These are phyloP conservation scores for Triticum urartu DNA, from an alignment of 176 grass and related monocot genomes.

Conservation along the genomic window DNA sequence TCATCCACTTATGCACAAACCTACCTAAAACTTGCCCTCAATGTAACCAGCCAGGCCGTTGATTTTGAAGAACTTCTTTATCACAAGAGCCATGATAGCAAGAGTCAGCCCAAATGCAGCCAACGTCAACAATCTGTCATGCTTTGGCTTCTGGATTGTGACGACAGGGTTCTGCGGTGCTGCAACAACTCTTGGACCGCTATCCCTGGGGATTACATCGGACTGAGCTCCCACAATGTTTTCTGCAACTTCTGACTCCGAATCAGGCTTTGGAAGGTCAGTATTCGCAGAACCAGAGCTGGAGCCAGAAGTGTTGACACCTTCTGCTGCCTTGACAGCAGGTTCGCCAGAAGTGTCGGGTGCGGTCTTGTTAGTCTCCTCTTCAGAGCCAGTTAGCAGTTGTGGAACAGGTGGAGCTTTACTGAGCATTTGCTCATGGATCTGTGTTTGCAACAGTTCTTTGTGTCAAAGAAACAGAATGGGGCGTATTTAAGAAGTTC, in stretches of 20 bases:
- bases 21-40: conserved; percentile 59
- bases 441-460: conserved; percentile 45
- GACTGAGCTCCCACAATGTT: conserved; percentile 40
- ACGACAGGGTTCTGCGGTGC: conserved; percentile 11
- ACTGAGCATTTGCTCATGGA: conserved; percentile 80
- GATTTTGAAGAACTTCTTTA: conserved; percentile 85
- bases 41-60: conserved; percentile 70
- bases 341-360: conserved; percentile 17
- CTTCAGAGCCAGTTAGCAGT: conserved; percentile 18
- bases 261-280: conserved; percentile 43
- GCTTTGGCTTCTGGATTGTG: conserved; percentile 61
- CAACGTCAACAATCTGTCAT: conserved; percentile 76
- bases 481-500: background rate
- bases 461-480: conserved; percentile 38
- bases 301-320: conserved; percentile 25
- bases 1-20: conserved; percentile 37
- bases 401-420: conserved; percentile 78
- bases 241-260: conserved; percentile 30
- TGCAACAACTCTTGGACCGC: conserved; percentile 23
- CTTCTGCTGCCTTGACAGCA: conserved; percentile 26
- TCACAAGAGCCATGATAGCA: conserved; percentile 84
- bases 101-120: conserved; percentile 77
- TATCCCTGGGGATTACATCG: conserved; percentile 33
- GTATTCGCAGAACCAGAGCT: conserved; percentile 23
- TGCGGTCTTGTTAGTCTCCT: conserved; percentile 18